A percentile compares a stretch with the other conserved stretches of the same genome.
phyloP scores from a whole-genome alignment of 2,329 filamentous ascomycete genomes.

The Pseudonectria foliicola region DNA sequence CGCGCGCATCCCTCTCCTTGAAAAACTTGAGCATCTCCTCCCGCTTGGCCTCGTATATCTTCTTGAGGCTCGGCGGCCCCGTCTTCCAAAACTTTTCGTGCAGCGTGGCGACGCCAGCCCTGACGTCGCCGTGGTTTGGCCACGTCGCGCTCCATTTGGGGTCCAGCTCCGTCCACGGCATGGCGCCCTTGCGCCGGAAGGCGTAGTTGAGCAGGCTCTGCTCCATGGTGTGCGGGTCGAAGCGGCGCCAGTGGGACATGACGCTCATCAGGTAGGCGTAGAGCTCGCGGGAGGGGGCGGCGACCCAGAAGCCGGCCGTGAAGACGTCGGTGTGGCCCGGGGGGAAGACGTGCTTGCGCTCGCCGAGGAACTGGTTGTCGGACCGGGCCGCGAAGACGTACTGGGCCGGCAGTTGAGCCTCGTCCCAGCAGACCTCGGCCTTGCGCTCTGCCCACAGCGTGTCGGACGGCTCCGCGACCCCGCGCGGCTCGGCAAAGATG shows the following conservation, averaged over 20 bases:
- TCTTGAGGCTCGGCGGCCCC: slow-evolving; percentile 2
- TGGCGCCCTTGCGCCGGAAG: slow-evolving; percentile 30
- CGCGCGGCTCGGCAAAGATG: slow-evolving; percentile 5
- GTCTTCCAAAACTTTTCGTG: slow-evolving; percentile 32
- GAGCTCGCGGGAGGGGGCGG: slow-evolving; percentile 29
- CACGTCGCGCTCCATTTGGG: slow-evolving; percentile 33
- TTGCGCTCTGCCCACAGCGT: slow-evolving; percentile 14
- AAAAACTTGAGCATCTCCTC: too few relatives aligned
- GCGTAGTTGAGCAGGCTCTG: slow-evolving; percentile 39
- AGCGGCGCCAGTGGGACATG: slow-evolving; percentile 26
- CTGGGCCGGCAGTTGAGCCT: slow-evolving; percentile 22
- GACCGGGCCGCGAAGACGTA: slow-evolving; percentile 29
- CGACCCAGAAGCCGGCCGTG: slow-evolving; percentile 35
- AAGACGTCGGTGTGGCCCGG: slow-evolving; percentile 25
- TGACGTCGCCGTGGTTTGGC: slow-evolving; percentile 26
- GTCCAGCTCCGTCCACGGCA: slow-evolving; percentile 34
- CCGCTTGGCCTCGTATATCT: too few relatives aligned
- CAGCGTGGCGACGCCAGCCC: slow-evolving; percentile 26
- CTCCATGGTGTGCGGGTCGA: slow-evolving; percentile 32
- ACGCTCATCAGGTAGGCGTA: slow-evolving; percentile 32
- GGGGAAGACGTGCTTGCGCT: slow-evolving; percentile 29
- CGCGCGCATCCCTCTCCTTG: too few relatives aligned
- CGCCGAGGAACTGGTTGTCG: slow-evolving; percentile 24
- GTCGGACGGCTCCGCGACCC: slow-evolving; percentile 32
- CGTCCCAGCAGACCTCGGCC: slow-evolving; percentile 12